Conservation (phyloP, 2,329 filamentous ascomycete species). For the Colletotrichum agaves region DNA sequence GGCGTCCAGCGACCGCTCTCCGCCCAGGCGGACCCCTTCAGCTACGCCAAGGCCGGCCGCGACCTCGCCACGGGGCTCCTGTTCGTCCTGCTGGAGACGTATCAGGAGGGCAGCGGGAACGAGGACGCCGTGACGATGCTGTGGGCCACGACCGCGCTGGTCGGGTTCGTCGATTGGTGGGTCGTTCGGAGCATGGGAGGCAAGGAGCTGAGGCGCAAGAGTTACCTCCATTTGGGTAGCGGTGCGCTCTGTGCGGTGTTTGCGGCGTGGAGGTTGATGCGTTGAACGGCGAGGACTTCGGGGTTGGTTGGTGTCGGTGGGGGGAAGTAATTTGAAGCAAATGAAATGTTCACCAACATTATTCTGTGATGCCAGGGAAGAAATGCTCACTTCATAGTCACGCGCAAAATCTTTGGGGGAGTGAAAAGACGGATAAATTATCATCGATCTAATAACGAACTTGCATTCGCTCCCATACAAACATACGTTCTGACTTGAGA, state of each 20-base stretch:
- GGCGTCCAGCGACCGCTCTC: slow-evolving; percentile 18
- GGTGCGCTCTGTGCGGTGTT: slow-evolving; percentile 3
- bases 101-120: slow-evolving; percentile 34
- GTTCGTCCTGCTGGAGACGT: slow-evolving; percentile 34
- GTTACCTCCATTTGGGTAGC: slow-evolving; percentile 1
- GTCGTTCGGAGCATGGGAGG: slow-evolving; percentile 4
- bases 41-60: slow-evolving; percentile 24
- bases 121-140: slow-evolving; percentile 35
- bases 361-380: too few relatives aligned
- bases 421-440: too few relatives aligned
- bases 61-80: slow-evolving; percentile 18
- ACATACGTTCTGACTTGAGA: too few relatives aligned
- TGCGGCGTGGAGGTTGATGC: slow-evolving; percentile 19
- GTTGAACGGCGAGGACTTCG: not conserved
- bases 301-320: not conserved
- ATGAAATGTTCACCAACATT: too few relatives aligned
- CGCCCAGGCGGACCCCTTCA: slow-evolving; percentile 2
- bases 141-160: slow-evolving; percentile 12
- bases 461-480: too few relatives aligned
- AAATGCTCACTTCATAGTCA: too few relatives aligned
- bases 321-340: too few relatives aligned
- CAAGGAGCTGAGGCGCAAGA: not conserved
- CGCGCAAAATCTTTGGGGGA: too few relatives aligned
- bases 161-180: slow-evolving; percentile 28
- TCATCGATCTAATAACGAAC: too few relatives aligned